A percentile compares a stretch with the other conserved stretches of the same genome.
Conservation (phyloP, 805 yeast species). For the Suhomyces prunicola region DNA sequence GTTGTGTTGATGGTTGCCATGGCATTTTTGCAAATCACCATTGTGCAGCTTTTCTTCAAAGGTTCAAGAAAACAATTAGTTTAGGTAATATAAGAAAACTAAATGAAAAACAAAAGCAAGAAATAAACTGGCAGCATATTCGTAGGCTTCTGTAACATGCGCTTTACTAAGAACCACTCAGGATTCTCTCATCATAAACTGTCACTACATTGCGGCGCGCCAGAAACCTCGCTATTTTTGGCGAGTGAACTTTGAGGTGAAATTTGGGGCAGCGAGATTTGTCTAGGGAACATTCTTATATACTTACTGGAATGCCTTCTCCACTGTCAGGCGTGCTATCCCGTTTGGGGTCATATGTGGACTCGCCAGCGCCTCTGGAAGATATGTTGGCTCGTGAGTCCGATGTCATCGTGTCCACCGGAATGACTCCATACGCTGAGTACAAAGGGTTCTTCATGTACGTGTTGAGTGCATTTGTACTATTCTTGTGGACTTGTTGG, state of each 20-base stretch:
- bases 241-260: not conserved
- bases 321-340: not conserved
- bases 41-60: slow-evolving; percentile 69
- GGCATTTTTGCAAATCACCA: slow-evolving; percentile 65
- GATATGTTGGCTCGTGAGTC: slow-evolving; percentile 63
- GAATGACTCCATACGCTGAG: slow-evolving; percentile 60
- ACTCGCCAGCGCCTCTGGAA: slow-evolving; percentile 7
- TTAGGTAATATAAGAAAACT: slow-evolving; percentile 14
- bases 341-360: not conserved
- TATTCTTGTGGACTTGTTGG: slow-evolving; percentile 59
- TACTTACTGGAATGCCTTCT: not conserved
- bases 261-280: not conserved
- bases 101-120: too few species aligned
- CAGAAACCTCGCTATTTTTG: not conserved
- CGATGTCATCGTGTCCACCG: slow-evolving; percentile 60
- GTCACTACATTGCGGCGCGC: not conserved
- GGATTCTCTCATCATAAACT: not conserved
- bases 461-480: slow-evolving; percentile 49
- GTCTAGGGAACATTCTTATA: not conserved
- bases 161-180: too few species aligned
- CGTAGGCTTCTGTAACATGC: too few species aligned
- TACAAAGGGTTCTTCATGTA: slow-evolving; percentile 86
- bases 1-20: slow-evolving; percentile 70
- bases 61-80: slow-evolving; percentile 68
- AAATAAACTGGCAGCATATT: too few species aligned